phyloP scores from a whole-genome alignment of 495 filamentous ascomycete genomes.

The Neurospora sp. region DNA sequence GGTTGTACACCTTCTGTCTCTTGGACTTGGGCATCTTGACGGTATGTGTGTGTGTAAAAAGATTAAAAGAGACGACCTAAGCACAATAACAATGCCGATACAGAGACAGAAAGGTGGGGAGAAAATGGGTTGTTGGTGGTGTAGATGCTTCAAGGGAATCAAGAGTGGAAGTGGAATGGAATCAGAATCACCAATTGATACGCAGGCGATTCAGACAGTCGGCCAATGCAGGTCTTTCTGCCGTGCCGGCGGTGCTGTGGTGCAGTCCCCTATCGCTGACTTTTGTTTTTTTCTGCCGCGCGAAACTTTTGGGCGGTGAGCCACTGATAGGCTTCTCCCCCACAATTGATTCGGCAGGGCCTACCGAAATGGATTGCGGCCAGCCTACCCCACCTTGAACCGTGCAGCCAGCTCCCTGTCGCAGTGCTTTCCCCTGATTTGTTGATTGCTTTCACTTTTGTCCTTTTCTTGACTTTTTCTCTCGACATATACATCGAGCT shows the following conservation, averaged over 20 bases:
- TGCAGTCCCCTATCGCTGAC: neutral
- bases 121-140: neutral
- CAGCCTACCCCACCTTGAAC: neutral
- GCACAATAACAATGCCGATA: neutral
- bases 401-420: neutral
- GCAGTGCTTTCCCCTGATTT: neutral
- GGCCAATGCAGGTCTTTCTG: neutral
- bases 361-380: neutral
- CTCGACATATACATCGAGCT: neutral
- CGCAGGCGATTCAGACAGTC: neutral
- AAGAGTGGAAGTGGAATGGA: neutral
- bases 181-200: neutral
- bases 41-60: neutral
- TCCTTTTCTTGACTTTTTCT: neutral
- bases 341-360: constrained; percentile 1
- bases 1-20: constrained; percentile 75
- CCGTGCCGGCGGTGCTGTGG: neutral
- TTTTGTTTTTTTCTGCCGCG: constrained; percentile 8
- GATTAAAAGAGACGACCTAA: neutral
- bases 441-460: neutral
- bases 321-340: neutral
- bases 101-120: neutral
- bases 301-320: constrained; percentile 8
- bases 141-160: neutral
- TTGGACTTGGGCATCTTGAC: constrained; percentile 90